phyloP scores from a whole-genome alignment of 495 filamentous ascomycete species.

The Hypoxylon trugodes region DNA sequence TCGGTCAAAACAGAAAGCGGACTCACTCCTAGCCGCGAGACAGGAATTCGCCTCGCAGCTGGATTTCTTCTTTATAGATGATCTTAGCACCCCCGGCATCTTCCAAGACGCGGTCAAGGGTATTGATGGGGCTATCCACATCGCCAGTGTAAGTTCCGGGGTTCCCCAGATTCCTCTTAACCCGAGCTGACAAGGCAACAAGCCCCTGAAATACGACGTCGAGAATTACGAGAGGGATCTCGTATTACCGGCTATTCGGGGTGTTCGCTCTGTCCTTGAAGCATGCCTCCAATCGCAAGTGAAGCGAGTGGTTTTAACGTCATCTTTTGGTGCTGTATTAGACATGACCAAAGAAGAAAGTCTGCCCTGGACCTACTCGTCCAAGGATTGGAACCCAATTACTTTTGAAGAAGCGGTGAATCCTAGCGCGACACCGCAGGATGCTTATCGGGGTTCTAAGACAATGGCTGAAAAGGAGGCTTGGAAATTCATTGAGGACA shows the following conservation, averaged over 20 bases:
- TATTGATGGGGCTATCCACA: background rate
- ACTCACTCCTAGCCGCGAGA: background rate
- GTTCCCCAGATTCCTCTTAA: background rate
- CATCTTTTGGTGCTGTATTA: conserved; percentile 72
- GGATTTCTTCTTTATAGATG: background rate
- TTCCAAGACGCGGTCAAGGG: background rate
- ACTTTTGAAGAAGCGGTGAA: conserved; percentile 67
- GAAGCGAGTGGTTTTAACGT: conserved; percentile 76
- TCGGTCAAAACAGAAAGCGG: background rate
- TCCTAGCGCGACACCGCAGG: conserved; percentile 47
- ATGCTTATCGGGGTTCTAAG: conserved; percentile 46
- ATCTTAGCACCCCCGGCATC: background rate
- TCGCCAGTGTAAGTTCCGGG: background rate
- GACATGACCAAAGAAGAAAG: conserved; percentile 37
- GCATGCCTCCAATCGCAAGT: conserved; percentile 46
- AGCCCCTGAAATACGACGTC: background rate
- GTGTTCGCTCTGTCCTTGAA: background rate
- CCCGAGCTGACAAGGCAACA: background rate
- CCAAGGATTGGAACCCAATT: conserved; percentile 75
- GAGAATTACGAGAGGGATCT: background rate
- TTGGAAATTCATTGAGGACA: conserved; percentile 60
- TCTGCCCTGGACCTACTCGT: conserved; percentile 57
- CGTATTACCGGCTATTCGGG: background rate
- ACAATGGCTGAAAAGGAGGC: conserved; percentile 57
- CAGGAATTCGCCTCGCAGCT: background rate